Base-by-base conservation (phyloP, 768 basidiomycete genomes). In the Paxillus rubicundulus region DNA sequence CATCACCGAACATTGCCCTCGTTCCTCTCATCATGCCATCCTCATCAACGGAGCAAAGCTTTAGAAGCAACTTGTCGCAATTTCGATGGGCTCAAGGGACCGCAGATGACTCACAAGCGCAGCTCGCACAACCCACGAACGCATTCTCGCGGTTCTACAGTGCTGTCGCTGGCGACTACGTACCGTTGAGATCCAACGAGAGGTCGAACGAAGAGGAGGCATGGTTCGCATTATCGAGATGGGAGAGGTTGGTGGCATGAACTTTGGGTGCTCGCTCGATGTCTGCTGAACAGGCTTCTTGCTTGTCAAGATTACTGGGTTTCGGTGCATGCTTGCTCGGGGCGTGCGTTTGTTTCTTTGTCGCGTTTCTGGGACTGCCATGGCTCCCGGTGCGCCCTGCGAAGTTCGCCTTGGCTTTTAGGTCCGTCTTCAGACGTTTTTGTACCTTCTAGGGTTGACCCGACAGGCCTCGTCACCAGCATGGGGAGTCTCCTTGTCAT, bases 121-220 rank as follows among this genome's bases (percentile, higher is more conserved):
- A 72, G 38, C 64, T 70, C 46, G 53, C 71, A 1, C 63, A 49
- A 18, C 61, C 72, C 6, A 57, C 64, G 1, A 89, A 89, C 63
- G 85, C 90, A 4, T 93, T 98, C 68, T 82, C 88, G 12, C 79
- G 92, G 27, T 91, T 95, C 67, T 96, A 95, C 73, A 88, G 83
- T 52, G 82, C 88, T 16, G 77, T 98, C 45, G 89, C 89, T 9
- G 86, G 86, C 12, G 85, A 87, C 57, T 97, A 97, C 63, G 84
- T 98, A 44, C 97, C 96, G 0, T 74, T 98, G 54, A 79, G 92
- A 37, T 89, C 87, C 3, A 82, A 66, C 55, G 92, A 92, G 59
- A 79, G 83, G 40, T 87, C 87, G 28, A 93, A 92, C 69, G 95
- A 99, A 68, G 96, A 98, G 61, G 93, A 98, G 64, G 95, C 96